Base-by-base conservation (phyloP, 2,329 filamentous ascomycete genomes). In the Curvularia hawaiiensis region DNA sequence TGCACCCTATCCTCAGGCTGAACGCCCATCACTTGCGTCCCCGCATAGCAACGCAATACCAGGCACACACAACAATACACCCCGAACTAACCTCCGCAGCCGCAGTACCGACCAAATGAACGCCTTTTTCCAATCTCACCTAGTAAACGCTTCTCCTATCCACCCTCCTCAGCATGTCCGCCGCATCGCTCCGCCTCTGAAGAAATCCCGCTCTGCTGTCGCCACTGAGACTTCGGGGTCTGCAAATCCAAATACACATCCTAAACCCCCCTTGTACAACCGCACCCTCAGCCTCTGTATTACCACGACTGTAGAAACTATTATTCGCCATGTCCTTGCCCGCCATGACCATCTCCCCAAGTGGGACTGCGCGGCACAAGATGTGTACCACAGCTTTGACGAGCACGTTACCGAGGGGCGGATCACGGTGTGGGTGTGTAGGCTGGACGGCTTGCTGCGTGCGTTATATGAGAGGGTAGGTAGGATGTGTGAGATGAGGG, bases 261-360 rank as follows among this genome's bases (percentile, higher is more conserved):
- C 33, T 35, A 5, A 12, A 24, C 22, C 22, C 7, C 6, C 4
- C 22, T 16, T n/a, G n/a, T 3, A 9, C 5, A 43, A 43, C 4
- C 12, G 24, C 2, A 7, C 7, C 7, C 12, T 43, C 2, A 14
- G 1, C 2, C 7, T 44, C n/a, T 18, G 4, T n/a, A 9, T 2
- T 11, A 18, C 24, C 1, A n/a, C 14, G 14, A 63, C 70, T 28
- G 18, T 47, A 0, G 40, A 64, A 5, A 40, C 40, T 11, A 60
- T 63, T 30, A 5, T 11, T 1, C 20, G 8, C 7, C 10, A 4
- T 2, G 16, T 55, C 44, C 9, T 69, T 60, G 20, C 54, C 72
- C 8, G 63, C 70, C 51, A 67, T 65, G 64, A 43, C 40, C 3
- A 28, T 24, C 64, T 44, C 8, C 56, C 64, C 1, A 60, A 64